phyloP scores from a whole-genome alignment of 768 basidiomycete genomes.

The Lenzites betulinus region DNA sequence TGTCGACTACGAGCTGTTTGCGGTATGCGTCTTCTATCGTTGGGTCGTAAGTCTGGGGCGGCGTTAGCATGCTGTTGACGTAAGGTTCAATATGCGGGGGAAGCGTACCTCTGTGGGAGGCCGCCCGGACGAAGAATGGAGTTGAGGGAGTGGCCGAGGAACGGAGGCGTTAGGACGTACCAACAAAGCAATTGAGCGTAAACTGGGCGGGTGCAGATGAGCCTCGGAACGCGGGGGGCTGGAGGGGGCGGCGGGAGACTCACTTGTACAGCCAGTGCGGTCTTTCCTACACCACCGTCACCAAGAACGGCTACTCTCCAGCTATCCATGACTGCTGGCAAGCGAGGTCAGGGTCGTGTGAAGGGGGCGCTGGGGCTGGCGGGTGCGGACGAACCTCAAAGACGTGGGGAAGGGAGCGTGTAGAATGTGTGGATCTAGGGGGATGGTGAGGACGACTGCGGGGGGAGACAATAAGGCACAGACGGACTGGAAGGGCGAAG shows the following conservation, averaged over 20 bases:
- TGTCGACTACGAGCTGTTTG: constrained; percentile 93
- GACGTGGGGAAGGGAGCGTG: constrained; percentile 22
- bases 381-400: constrained; percentile 23
- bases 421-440: constrained; percentile 28
- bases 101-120: constrained; percentile 19
- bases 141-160: constrained; percentile 5
- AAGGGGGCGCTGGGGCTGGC: not conserved
- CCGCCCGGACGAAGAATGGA: constrained; percentile 9
- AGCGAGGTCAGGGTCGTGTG: not conserved
- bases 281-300: constrained; percentile 98
- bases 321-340: constrained; percentile 71
- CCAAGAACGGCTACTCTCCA: constrained; percentile 96
- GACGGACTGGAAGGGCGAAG: constrained; percentile 35
- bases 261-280: constrained; percentile 93
- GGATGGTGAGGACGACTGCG: constrained; percentile 15
- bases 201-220: constrained; percentile 54
- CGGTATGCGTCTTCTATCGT: constrained; percentile 99
- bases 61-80: constrained; percentile 1
- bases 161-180: constrained; percentile 42
- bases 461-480: constrained; percentile 25
- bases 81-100: constrained; percentile 4
- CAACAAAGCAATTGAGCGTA: constrained; percentile 94
- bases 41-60: constrained; percentile 86
- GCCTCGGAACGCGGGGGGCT: not conserved
- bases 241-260: constrained; percentile 30